Base-by-base conservation (phyloP, 2,329 filamentous ascomycete genomes). In the Pseudogymnoascus sp. region DNA sequence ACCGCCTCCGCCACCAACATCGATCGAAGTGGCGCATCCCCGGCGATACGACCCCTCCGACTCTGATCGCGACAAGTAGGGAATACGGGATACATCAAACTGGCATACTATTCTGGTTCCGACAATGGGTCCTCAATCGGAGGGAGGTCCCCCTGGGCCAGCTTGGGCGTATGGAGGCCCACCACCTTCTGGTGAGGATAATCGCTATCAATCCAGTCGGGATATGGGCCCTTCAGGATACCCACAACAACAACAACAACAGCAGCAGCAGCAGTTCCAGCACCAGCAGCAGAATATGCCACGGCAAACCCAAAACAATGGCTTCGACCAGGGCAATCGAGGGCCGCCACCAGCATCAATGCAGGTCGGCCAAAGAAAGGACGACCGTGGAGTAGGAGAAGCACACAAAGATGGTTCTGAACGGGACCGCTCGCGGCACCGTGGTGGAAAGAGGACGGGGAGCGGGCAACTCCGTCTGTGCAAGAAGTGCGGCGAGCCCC, bases 401-500 rank as follows among this genome's bases (percentile, higher is more conserved):
- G 21, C 21, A 47, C 42, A 26, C 7, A 47, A 47, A 47, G 42
- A 47, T 5, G 24, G 42, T 47, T 47, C 42, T 6, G 85, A 87
- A 74, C 80, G 82, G 64, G 86, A 82, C 68, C 76, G 82, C 67
- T 85, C 84, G 64, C 77, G 81, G 70, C 79, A 77, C 56, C 78
- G 81, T 68, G 79, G 76, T 69, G 80, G 81, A 60, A 59, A 59
- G 10, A 79, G 84, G 69, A 81, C 81, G 62, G 77, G 79, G 53
- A 87, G 84, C 72, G 83, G 85, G 40, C 82, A 84, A 68, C 74
- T 83, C 65, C 84, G 89, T 68, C 79, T 84, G 40, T 93, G 90
- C 77, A 93, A 91, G 72, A 97, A 96, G 76, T 99, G 95, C 73
- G 86, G 87, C 67, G 89, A 93, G 74, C 82, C 88, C 62, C 80